phyloP scores from a whole-genome alignment of 2,329 filamentous ascomycete species.

The Xenosphaeropsis pyriputrescens region DNA sequence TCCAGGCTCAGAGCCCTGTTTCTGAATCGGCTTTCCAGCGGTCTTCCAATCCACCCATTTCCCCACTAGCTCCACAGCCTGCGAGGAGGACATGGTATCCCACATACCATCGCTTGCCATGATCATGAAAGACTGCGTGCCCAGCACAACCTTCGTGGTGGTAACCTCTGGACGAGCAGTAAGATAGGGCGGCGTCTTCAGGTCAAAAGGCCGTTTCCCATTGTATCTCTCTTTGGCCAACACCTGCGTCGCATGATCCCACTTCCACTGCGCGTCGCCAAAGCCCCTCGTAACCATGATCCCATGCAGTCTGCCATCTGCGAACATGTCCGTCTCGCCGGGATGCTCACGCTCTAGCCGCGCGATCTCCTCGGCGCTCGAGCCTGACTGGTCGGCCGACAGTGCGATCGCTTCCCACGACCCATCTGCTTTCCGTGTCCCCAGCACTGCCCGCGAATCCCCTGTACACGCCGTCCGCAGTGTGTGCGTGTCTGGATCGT shows the following conservation, averaged over 20 bases:
- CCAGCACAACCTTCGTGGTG: constrained; percentile 32
- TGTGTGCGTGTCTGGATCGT: constrained; percentile 34
- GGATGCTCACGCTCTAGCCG: constrained; percentile 44
- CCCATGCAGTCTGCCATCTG: constrained; percentile 45
- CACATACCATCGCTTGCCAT: constrained; percentile 55
- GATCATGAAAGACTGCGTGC: constrained; percentile 42
- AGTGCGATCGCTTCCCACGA: constrained; percentile 36
- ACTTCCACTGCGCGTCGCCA: constrained; percentile 57
- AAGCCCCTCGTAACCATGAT: constrained; percentile 49
- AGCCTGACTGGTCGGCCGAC: constrained; percentile 51
- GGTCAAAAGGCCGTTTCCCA: constrained; percentile 15
- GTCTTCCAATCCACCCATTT: constrained; percentile 3
- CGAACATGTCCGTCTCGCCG: constrained; percentile 36
- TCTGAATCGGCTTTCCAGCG: background rate
- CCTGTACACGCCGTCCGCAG: constrained; percentile 52
- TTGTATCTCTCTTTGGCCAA: constrained; percentile 30
- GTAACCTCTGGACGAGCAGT: constrained; percentile 52
- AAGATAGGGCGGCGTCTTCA: constrained; percentile 45
- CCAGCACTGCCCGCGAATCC: constrained; percentile 53
- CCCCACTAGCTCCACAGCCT: constrained; percentile 39
- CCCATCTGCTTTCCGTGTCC: constrained; percentile 12
- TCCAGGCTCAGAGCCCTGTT: background rate
- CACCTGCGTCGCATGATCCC: constrained; percentile 32
- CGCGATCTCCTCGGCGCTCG: constrained; percentile 40
- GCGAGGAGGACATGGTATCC: constrained; percentile 39